These are phyloP conservation scores for Gossypium trilobum DNA, from an alignment of 441 rosid species.

Conservation along the genomic window DNA sequence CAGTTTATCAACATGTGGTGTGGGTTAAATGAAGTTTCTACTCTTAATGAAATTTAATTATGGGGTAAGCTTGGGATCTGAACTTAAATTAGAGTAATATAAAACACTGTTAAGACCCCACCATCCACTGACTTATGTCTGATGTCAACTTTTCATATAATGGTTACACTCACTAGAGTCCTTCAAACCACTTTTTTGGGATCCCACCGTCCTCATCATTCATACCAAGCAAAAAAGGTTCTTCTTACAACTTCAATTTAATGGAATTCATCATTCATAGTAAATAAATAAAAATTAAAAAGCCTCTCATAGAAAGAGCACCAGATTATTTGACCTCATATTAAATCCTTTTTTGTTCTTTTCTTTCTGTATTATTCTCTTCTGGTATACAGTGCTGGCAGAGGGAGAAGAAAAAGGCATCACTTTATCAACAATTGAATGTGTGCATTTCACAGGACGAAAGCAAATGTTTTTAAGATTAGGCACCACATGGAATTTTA, in stretches of 20 bases:
- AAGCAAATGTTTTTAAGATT: not conserved
- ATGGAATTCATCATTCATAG: not conserved
- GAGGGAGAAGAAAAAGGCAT: not conserved
- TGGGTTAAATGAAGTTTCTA: not conserved
- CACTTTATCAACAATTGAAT: not conserved
- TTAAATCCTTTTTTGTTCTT: not conserved
- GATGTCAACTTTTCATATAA: conserved; percentile 15
- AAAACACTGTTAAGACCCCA: conserved; percentile 11
- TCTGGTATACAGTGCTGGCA: not conserved
- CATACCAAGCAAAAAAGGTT: not conserved
- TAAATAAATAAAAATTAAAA: not conserved
- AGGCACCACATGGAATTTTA: not conserved
- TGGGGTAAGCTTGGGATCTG: not conserved
- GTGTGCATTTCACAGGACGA: not conserved
- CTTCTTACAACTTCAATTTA: not conserved
- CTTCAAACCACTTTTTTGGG: conserved; percentile 22
- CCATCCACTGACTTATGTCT: conserved; percentile 20
- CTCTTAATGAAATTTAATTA: not conserved
- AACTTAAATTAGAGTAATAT: not conserved
- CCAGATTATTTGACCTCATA: conserved; percentile 18
- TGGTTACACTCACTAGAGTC: conserved; percentile 24
- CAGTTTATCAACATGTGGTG: not conserved
- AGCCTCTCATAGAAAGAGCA: not conserved
- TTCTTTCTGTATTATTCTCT: not conserved
- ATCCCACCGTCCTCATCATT: conserved; percentile 23